Base-by-base conservation (phyloP, 225 moss, liverwort and hornwort species). In the Sphagnum contortum region DNA sequence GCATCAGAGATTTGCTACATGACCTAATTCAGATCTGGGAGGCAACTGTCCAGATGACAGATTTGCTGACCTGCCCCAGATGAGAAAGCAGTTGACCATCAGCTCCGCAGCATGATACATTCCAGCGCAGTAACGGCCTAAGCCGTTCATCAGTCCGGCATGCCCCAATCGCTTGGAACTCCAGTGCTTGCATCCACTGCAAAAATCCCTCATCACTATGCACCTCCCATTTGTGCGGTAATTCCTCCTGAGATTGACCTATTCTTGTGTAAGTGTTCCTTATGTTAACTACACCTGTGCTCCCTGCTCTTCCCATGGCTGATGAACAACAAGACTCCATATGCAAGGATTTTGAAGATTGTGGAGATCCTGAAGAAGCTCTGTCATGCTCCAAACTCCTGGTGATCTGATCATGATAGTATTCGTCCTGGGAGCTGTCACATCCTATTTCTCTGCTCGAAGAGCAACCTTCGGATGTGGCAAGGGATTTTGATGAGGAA, bases 51-150 rank as follows among this genome's bases (percentile, higher is more conserved):
- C 29, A 29, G 29, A 29, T 29, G 29, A 29, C 29, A 29, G 29
- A 29, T 29, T 29, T 29, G 29, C 29, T 29, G 59, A 85, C 85
- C 81, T 85, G 81, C 13, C 78, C 81, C 3, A 85, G 66, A 49
- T 85, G 78, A 9, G 78, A 73, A 2, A 81, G 71, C 57, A 85
- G 73, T 4, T 73, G 73, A 58, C 80, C 85, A 58, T 85, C 73
- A 5, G 76, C 69, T 63, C 81, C 81, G 44, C 78, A 71, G 68
- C 85, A 85, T 0, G 78, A 78, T 2, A 81, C 66, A 55, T 85
- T 85, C 81, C 78, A 85, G 5, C 78, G 65, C 12, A 85, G 63
- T 5, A 72, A 53, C 13, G 78, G 81, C 49, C 73, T 68, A 13
- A 78, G 78, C 9, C 78, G 78, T 51, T 79, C 76, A 11, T 85